Percentiles rank a stretch among this genome's conserved stretches.
These are phyloP conservation scores for Claviceps purpurea DNA, from an alignment of 2,329 filamentous ascomycete species.

Conservation along the genomic window DNA sequence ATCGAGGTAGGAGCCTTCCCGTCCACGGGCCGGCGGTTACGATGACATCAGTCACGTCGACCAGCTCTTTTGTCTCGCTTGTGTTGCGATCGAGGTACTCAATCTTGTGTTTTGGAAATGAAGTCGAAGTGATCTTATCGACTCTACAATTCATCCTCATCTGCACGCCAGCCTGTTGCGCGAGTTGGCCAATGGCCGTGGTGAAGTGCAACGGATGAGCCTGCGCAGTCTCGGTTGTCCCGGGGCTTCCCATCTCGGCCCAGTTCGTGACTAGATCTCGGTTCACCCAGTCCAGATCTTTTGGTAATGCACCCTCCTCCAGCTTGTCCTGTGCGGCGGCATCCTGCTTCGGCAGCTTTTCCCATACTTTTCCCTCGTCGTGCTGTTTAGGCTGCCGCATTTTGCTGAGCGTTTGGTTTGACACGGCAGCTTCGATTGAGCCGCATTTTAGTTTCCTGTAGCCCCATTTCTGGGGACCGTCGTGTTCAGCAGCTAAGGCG, in stretches of 20 bases:
- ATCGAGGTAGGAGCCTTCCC: conserved; percentile 39
- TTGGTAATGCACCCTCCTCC: conserved; percentile 50
- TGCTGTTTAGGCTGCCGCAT: conserved; percentile 11
- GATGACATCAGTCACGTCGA: conserved; percentile 38
- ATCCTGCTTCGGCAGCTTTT: conserved; percentile 49
- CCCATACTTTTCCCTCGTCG: conserved; percentile 34
- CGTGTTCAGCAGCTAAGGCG: conserved; percentile 72
- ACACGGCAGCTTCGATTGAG: conserved; percentile 29
- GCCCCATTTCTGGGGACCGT: conserved; percentile 69
- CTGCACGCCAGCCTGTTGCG: conserved; percentile 53
- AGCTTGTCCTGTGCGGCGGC: conserved; percentile 31
- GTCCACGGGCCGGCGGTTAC: conserved; percentile 52
- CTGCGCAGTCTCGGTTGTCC: conserved; percentile 69
- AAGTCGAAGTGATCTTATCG: conserved; percentile 45
- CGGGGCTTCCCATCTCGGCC: conserved; percentile 62
- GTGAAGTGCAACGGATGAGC: conserved; percentile 91
- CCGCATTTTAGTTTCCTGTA: conserved; percentile 72
- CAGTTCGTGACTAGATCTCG: conserved; percentile 53
- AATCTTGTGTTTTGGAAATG: conserved; percentile 39
- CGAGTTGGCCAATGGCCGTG: conserved; percentile 65
- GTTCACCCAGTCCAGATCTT: conserved; percentile 76
- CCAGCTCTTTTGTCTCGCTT: conserved; percentile 22
- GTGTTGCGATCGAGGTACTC: conserved; percentile 40
- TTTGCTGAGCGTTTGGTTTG: conserved; percentile 21
- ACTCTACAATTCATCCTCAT: conserved; percentile 55